phyloP scores from a whole-genome alignment of 1,139 yeast genomes.

The Saccharomyces hybrid region DNA sequence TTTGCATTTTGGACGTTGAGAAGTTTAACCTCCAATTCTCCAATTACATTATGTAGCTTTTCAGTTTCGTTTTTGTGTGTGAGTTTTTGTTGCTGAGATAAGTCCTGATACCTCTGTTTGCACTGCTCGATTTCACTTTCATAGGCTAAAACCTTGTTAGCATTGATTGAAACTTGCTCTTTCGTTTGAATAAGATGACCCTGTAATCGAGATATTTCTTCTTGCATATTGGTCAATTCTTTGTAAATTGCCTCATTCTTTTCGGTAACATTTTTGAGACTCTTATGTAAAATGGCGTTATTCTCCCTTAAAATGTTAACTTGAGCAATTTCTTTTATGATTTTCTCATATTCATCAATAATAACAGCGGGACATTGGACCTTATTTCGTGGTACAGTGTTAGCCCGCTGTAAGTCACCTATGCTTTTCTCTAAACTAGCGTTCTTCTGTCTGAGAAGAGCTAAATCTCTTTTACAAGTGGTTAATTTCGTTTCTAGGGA shows the following conservation, averaged over 20 bases:
- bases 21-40: conserved; percentile 18
- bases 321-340: conserved; percentile 58
- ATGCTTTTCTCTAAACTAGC: conserved; percentile 31
- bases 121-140: conserved; percentile 44
- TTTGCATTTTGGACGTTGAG: conserved; percentile 21
- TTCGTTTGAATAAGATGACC: conserved; percentile 15
- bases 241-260: conserved; percentile 30
- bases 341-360: conserved; percentile 44
- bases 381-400: neutral
- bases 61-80: conserved; percentile 43
- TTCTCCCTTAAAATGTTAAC: conserved; percentile 68
- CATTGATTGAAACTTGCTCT: neutral
- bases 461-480: conserved; percentile 31
- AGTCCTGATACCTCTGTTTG: conserved; percentile 45
- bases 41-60: conserved; percentile 32
- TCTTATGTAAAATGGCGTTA: conserved; percentile 58
- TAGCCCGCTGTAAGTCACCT: conserved; percentile 21
- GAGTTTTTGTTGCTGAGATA: conserved; percentile 42
- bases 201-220: conserved; percentile 32
- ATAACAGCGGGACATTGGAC: conserved; percentile 20
- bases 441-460: conserved; percentile 35
- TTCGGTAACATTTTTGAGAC: conserved; percentile 30
- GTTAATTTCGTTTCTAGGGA: conserved; percentile 54
- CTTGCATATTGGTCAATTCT: conserved; percentile 33
- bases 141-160: conserved; percentile 29